Percentiles rank a stretch among this genome's conserved stretches.
These are phyloP conservation scores for Trypanosoma melophagium DNA, from an alignment of 208 protist genomes.

Conservation along the genomic window DNA sequence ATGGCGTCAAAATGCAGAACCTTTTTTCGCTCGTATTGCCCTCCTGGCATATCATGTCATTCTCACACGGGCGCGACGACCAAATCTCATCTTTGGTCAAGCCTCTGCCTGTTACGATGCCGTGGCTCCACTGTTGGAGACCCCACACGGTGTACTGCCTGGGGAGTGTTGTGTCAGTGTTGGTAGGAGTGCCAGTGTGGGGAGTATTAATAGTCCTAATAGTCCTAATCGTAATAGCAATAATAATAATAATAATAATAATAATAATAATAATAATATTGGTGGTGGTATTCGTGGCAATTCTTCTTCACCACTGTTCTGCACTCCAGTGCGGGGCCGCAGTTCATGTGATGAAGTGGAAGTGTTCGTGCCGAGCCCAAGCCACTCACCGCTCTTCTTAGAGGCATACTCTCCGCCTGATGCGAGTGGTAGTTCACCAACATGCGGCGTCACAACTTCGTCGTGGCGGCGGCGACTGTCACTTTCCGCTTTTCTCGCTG, in stretches of 20 bases:
- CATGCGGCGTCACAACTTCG: conserved; percentile 2
- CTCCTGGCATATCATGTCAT: conserved; percentile 74
- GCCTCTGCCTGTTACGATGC: conserved; percentile 77
- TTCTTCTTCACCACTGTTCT: no score
- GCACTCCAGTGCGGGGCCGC: no score
- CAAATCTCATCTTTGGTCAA: conserved; percentile 77
- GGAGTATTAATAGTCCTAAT: no score
- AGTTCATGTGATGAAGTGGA: conserved; percentile 1
- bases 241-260: no score
- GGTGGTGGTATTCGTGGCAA: no score
- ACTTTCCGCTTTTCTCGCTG: conserved; percentile 9
- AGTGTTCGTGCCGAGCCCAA: conserved; percentile 67
- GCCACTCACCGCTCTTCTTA: conserved; percentile 60
- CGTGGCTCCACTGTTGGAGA: conserved; percentile 44
- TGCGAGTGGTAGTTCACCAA: conserved; percentile 8
- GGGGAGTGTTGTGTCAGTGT: conserved; percentile 6
- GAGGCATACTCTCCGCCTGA: conserved; percentile 47
- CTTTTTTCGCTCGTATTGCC: conserved; percentile 59
- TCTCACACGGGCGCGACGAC: conserved; percentile 43
- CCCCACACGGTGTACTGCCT: conserved; percentile 28
- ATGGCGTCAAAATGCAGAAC: conserved; percentile 57
- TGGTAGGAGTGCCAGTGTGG: no score
- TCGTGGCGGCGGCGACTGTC: conserved; percentile 20
- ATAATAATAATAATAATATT: no score
- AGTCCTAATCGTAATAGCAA: no score